Evolutionary conservation across 345 rosid genomes (phyloP), one percentile per base, ranked within the genome.

Genomic region (Carallia brachiata): DNA sequence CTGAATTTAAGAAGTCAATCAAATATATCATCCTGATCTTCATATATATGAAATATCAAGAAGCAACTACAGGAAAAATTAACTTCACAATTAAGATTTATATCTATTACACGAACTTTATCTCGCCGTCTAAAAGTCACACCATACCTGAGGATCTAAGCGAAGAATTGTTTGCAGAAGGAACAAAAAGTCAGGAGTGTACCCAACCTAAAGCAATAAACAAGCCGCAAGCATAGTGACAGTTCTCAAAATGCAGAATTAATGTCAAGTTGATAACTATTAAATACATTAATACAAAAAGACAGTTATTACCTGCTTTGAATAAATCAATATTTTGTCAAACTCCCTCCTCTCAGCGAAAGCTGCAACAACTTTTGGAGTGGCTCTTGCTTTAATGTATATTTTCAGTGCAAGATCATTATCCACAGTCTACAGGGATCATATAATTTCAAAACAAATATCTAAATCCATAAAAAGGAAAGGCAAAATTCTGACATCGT

Each of bases 281-380:
- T 5, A 44, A 44, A 44, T 12, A 1, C 50, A 44, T 13, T 44
- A 44, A 44, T 15, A 12, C 16, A 44, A 12, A 40, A 44, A 44
- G 12, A 44, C 4, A 12, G 2, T 4, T 1, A 34, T 68, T 68
- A 92, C 99, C 94, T 95, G 95, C 89, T 96, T 88, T 4, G 98
- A 89, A 80, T 96, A 96, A 61, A 89, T 86, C 80, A 92, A 72
- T 65, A 96, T 96, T 76, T 92, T 92, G 81, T 96, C 98, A 68
- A 92, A 96, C 88, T 96, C 99, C 81, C 93, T 87, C 75, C 95
- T 75, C 81, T 96, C 99, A 36, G 97, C 99, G 79, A 96, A 92
- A 77, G 99, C 99, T 36, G 98, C 98, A 71, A 96, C 97, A 79
- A 96, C 99, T 84, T 96, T 96, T 52, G 97, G 97, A 62, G 98